Evolutionary conservation across 2,329 filamentous ascomycete species (phyloP).

Genomic region (Pseudocercospora crystallina): DNA sequence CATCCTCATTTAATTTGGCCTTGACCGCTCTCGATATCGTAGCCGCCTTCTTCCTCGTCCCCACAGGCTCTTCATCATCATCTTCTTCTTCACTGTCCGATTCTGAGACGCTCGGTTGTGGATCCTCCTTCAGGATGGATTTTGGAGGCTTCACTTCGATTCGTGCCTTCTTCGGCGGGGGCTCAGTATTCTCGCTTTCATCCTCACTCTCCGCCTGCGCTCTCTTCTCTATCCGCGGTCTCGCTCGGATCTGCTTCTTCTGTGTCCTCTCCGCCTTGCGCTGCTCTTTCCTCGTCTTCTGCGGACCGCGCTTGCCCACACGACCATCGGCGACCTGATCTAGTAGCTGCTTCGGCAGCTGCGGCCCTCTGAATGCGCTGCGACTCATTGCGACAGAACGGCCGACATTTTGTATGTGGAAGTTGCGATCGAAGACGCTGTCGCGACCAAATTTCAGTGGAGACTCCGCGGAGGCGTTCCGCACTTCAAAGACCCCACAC

Average conservation of each 20-base stretch:
- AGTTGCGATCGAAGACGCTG: not conserved
- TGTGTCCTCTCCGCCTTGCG: slow-evolving; percentile 65
- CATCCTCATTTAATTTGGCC: slow-evolving; percentile 71
- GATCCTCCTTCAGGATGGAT: slow-evolving; percentile 11
- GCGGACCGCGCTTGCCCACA: slow-evolving; percentile 21
- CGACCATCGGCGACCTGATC: slow-evolving; percentile 40
- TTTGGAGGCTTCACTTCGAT: slow-evolving; percentile 4
- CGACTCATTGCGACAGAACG: slow-evolving; percentile 25
- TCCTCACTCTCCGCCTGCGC: not conserved
- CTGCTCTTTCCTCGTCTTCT: slow-evolving; percentile 41
- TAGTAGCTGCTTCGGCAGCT: slow-evolving; percentile 47
- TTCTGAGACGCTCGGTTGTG: not conserved
- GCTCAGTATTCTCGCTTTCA: no score
- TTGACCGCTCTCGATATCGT: slow-evolving; percentile 24
- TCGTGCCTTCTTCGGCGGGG: no score
- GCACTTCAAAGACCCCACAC: not conserved
- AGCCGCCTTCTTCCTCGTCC: not conserved
- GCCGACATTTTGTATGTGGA: not conserved
- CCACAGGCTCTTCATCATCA: slow-evolving; percentile 17
- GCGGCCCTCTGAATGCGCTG: slow-evolving; percentile 36
- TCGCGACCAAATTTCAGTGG: slow-evolving; percentile 1
- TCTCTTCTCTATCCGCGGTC: no score
- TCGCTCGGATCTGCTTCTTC: slow-evolving; percentile 48
- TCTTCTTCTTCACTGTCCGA: slow-evolving; percentile 12
- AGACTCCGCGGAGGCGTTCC: not conserved